phyloP scores from a whole-genome alignment of 1,284 basidiomycete species.

The Rhizoctonia solani region DNA sequence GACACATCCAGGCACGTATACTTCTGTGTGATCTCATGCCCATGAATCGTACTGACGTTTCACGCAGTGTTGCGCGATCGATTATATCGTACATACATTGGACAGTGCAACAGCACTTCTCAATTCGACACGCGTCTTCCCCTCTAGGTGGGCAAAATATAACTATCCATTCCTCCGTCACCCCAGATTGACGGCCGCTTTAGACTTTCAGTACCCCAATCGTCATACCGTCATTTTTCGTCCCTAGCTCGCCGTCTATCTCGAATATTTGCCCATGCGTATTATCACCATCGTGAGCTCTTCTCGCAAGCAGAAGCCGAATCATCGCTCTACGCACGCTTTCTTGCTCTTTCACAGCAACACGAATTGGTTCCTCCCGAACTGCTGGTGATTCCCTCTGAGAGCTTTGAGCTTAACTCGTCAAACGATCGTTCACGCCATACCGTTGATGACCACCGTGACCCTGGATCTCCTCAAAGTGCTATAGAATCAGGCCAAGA shows the following conservation, averaged over 20 bases:
- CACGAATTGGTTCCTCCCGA: conserved; percentile 83
- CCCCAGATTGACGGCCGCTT: conserved; percentile 12
- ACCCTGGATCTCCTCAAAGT: conserved; percentile 17
- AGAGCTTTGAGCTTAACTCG: background rate
- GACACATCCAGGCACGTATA: conserved; percentile 68
- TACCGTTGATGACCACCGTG: background rate
- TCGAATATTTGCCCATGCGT: conserved; percentile 94
- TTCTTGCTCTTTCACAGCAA: conserved; percentile 78
- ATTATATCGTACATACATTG: conserved; percentile 94
- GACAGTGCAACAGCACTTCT: conserved; percentile 93
- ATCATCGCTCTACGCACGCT: conserved; percentile 88
- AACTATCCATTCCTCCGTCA: background rate
- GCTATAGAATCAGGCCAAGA: conserved; percentile 5
- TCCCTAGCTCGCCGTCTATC: conserved; percentile 87
- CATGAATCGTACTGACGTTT: background rate
- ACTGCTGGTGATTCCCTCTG: conserved; percentile 75
- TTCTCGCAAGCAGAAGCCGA: conserved; percentile 91
- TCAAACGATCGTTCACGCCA: background rate
- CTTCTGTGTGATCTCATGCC: background rate
- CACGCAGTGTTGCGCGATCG: conserved; percentile 93
- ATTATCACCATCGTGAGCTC: conserved; percentile 89
- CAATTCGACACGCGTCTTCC: conserved; percentile 89
- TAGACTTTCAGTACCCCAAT: conserved; percentile 78
- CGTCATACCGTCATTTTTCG: conserved; percentile 85
- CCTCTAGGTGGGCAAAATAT: conserved; percentile 67